Conservation (phyloP, 208 protist genomes). For the Crithidia sp. region DNA sequence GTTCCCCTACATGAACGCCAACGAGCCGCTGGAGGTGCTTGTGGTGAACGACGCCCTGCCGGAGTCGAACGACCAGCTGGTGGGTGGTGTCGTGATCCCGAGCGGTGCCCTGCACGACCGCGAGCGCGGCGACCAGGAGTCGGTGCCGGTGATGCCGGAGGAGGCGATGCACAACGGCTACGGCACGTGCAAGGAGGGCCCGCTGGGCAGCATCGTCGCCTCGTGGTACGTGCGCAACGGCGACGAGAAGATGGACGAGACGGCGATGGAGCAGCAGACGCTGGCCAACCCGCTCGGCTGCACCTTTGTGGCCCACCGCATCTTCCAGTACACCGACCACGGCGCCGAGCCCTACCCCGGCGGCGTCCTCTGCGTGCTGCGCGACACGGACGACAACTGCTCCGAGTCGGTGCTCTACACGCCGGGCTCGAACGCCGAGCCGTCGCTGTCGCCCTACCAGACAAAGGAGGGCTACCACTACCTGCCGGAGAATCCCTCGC, state of each 20-base stretch:
- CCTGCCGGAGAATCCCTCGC: slow-evolving; percentile 74
- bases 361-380: slow-evolving; percentile 86
- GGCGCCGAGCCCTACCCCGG: slow-evolving; percentile 65
- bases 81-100: slow-evolving; percentile 79
- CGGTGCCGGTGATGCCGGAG: slow-evolving; percentile 71
- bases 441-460: slow-evolving; percentile 84
- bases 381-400: slow-evolving; percentile 90
- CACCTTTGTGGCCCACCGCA: slow-evolving; percentile 75
- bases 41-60: slow-evolving; percentile 81
- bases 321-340: slow-evolving; percentile 93
- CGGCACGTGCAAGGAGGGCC: slow-evolving; percentile 65
- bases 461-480: slow-evolving; percentile 86
- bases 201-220: slow-evolving; percentile 72
- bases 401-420: slow-evolving; percentile 82
- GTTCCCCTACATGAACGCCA: slow-evolving; percentile 86
- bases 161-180: slow-evolving; percentile 67
- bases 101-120: slow-evolving; percentile 69
- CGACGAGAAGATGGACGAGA: slow-evolving; percentile 60
- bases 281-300: slow-evolving; percentile 76
- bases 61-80: slow-evolving; percentile 58
- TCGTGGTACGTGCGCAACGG: slow-evolving; percentile 86
- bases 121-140: slow-evolving; percentile 74
- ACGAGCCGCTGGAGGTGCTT: slow-evolving; percentile 80
- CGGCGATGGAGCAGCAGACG: slow-evolving; percentile 59
- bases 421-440: slow-evolving; percentile 44